phyloP scores from a whole-genome alignment of 768 basidiomycete genomes.

The Hygrophorus pudorinus region DNA sequence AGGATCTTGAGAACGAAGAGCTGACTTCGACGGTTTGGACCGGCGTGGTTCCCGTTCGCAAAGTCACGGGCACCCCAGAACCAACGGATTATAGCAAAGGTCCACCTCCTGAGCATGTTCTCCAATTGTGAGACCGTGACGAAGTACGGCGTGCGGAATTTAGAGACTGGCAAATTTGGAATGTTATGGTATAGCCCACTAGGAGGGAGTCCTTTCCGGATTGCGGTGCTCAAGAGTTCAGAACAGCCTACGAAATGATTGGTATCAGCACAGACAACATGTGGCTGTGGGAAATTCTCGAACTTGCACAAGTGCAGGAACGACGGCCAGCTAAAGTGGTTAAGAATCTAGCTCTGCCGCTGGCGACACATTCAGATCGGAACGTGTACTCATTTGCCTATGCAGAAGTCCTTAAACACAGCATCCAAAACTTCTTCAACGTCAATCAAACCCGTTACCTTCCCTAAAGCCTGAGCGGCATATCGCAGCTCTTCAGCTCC shows the following conservation, averaged over 20 bases:
- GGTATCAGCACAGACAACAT: too few species aligned
- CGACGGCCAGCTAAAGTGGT: too few species aligned
- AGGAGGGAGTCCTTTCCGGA: too few species aligned
- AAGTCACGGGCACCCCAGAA: background rate
- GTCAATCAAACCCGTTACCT: conserved; percentile 71
- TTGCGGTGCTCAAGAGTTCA: too few species aligned
- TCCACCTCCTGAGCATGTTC: conserved; percentile 1
- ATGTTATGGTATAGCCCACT: too few species aligned
- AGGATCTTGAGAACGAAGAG: conserved; percentile 2
- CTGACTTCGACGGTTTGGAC: background rate
- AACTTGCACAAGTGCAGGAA: too few species aligned
- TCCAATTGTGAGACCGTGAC: background rate
- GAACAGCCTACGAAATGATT: too few species aligned
- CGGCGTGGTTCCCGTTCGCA: background rate
- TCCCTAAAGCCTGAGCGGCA: conserved; percentile 74
- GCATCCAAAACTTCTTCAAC: conserved; percentile 78
- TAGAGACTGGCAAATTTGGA: background rate
- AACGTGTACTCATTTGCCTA: conserved; percentile 62
- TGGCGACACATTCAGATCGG: background rate
- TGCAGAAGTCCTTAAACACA: conserved; percentile 82
- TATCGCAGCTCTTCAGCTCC: conserved; percentile 86
- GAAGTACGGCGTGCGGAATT: background rate
- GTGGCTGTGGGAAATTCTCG: too few species aligned
- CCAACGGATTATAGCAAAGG: background rate
- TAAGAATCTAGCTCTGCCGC: too few species aligned